phyloP scores from a whole-genome alignment of 2,329 filamentous ascomycete species.

The Piedraia hortae region DNA sequence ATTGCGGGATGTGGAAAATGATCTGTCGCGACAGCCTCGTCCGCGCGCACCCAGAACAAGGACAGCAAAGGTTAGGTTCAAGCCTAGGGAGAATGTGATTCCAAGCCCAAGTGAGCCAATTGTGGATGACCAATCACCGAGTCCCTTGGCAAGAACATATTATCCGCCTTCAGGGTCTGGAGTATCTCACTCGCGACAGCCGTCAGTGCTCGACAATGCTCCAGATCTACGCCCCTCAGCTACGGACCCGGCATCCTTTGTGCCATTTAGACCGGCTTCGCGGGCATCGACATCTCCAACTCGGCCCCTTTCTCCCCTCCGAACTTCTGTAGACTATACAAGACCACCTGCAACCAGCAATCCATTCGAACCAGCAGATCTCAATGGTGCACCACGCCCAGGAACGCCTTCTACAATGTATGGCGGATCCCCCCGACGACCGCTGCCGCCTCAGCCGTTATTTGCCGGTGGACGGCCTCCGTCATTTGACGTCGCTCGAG shows the following conservation, averaged over 20 bases:
- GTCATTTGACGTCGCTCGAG: conserved; percentile 15
- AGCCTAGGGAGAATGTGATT: conserved; percentile 8
- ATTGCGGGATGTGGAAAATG: conserved; percentile 15
- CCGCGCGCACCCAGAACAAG: conserved; percentile 7
- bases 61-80: conserved; percentile 11
- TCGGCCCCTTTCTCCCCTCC: conserved; percentile 27
- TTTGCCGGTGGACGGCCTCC: conserved; percentile 32
- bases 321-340: conserved; percentile 32
- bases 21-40: conserved; percentile 5
- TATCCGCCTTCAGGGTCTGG: conserved; percentile 20
- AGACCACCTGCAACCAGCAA: conserved; percentile 43
- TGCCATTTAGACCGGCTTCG: conserved; percentile 28
- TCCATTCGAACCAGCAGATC: conserved; percentile 59
- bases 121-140: conserved; percentile 7
- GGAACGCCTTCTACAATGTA: conserved; percentile 78
- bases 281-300: conserved; percentile 24
- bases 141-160: conserved; percentile 20
- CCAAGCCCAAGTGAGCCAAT: conserved; percentile 13
- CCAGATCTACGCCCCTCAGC: conserved; percentile 28
- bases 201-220: conserved; percentile 23
- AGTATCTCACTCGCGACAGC: conserved; percentile 19
- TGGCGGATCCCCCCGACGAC: conserved; percentile 61
- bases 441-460: conserved; percentile 65
- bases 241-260: conserved; percentile 33
- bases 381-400: conserved; percentile 72